A percentile compares a stretch with the other conserved stretches of the same genome.
These are phyloP conservation scores for Isabelozyma gotoi DNA, from an alignment of 805 yeast genomes.

Conservation along the genomic window DNA sequence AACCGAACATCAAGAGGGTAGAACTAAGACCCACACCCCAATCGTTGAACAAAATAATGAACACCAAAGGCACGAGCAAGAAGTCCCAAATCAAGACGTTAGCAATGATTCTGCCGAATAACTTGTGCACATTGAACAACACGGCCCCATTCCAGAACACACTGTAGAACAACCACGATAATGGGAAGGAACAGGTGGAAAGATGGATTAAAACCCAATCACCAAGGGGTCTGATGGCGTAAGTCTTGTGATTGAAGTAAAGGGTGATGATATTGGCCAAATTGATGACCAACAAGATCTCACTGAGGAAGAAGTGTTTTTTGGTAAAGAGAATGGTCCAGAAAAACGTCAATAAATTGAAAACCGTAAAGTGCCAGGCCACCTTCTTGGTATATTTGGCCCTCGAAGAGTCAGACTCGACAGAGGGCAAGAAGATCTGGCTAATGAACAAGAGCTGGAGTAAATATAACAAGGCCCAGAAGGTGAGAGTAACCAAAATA, in stretches of 20 bases:
- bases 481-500: conserved; percentile 47
- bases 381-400: conserved; percentile 36
- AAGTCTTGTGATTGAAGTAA: conserved; percentile 62
- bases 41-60: conserved; percentile 61
- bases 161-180: conserved; percentile 71
- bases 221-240: conserved; percentile 48
- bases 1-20: conserved; percentile 58
- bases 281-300: conserved; percentile 57
- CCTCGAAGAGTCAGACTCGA: conserved; percentile 12
- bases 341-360: conserved; percentile 56
- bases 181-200: conserved; percentile 66
- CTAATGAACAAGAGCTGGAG: conserved; percentile 53
- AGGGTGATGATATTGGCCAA: conserved; percentile 56
- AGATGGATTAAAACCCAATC: conserved; percentile 62
- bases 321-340: conserved; percentile 67
- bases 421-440: conserved; percentile 42
- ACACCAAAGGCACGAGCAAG: conserved; percentile 59
- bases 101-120: conserved; percentile 67
- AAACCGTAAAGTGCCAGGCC: conserved; percentile 62
- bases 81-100: conserved; percentile 79
- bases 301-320: conserved; percentile 58
- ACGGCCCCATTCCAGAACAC: conserved; percentile 87
- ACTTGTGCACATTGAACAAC: conserved; percentile 56
- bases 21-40: conserved; percentile 67
- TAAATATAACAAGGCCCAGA: conserved; percentile 56